Conservation (phyloP, 768 basidiomycete genomes). For the Sporobolomyces phaffii region DNA sequence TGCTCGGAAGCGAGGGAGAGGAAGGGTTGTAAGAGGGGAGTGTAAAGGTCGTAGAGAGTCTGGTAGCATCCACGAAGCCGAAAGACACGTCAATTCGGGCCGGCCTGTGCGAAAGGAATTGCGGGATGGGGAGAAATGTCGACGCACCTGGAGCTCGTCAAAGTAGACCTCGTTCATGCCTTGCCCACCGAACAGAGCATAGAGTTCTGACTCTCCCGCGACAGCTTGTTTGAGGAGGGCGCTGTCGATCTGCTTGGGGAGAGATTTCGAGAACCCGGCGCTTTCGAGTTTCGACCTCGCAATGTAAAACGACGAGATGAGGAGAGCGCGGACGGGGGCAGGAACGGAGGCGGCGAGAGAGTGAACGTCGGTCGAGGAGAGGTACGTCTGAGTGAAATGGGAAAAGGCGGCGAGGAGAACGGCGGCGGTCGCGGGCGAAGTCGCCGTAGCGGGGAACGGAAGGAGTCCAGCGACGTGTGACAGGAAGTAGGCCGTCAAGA, state of each 20-base stretch:
- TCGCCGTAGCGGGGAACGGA: conserved; percentile 53
- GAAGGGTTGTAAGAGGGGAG: conserved; percentile 67
- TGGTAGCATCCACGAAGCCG: too few species aligned
- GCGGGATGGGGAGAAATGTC: too few species aligned
- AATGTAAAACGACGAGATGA: conserved; percentile 71
- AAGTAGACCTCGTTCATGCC: conserved; percentile 98
- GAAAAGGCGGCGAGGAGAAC: conserved; percentile 69
- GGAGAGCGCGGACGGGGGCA: conserved; percentile 65
- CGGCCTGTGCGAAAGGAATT: too few species aligned
- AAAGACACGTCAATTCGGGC: too few species aligned
- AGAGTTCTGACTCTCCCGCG: conserved; percentile 57
- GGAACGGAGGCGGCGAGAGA: conserved; percentile 69
- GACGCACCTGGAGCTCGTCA: conserved; percentile 71
- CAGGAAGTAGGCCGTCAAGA: conserved; percentile 74
- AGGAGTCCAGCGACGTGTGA: conserved; percentile 64
- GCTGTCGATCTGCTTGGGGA: conserved; percentile 58
- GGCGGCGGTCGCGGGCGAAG: conserved; percentile 41
- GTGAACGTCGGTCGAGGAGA: conserved; percentile 70
- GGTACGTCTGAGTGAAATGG: conserved; percentile 70
- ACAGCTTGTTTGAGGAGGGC: conserved; percentile 57
- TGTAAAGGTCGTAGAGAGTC: conserved; percentile 82
- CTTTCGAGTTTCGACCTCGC: conserved; percentile 66
- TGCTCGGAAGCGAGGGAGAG: conserved; percentile 63
- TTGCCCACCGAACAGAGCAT: conserved; percentile 94
- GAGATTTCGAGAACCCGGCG: conserved; percentile 49